These are phyloP conservation scores for Xylariomycetidae sp. DNA, from an alignment of 2,329 filamentous ascomycete species.

Conservation along the genomic window DNA sequence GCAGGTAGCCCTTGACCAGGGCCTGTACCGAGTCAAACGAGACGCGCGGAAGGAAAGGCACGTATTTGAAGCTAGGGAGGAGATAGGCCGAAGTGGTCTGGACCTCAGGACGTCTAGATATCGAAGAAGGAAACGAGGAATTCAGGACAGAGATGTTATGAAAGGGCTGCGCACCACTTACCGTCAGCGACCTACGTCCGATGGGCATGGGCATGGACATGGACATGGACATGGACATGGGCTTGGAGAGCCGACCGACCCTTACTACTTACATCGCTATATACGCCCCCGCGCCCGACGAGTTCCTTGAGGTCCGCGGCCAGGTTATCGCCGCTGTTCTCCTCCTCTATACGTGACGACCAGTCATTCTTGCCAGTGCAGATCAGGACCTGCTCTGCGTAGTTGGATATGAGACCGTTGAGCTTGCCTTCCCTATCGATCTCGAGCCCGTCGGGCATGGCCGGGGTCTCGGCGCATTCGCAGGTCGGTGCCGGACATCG, in stretches of 20 bases:
- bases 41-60: slow-evolving; percentile 64
- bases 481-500: slow-evolving; percentile 75
- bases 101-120: slow-evolving; percentile 38
- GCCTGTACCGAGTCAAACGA: slow-evolving; percentile 51
- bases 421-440: slow-evolving; percentile 70
- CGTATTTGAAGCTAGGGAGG: slow-evolving; percentile 78
- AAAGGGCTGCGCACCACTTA: slow-evolving; percentile 59
- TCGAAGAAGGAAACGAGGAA: slow-evolving; percentile 64
- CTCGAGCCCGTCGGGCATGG: slow-evolving; percentile 60
- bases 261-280: slow-evolving; percentile 55
- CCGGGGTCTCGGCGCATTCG: slow-evolving; percentile 62
- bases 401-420: slow-evolving; percentile 71
- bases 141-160: slow-evolving; percentile 76
- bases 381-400: slow-evolving; percentile 77
- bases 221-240: no score
- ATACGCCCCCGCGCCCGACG: slow-evolving; percentile 61
- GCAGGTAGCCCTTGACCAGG: slow-evolving; percentile 61
- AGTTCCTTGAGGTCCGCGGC: slow-evolving; percentile 68
- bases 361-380: slow-evolving; percentile 79
- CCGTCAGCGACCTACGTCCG: slow-evolving; percentile 23
- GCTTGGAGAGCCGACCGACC: no score
- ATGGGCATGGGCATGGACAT: background rate
- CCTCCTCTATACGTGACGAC: slow-evolving; percentile 80
- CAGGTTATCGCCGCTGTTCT: slow-evolving; percentile 61
- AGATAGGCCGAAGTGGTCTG: slow-evolving; percentile 66